These are phyloP conservation scores for Calonectria fujianensis DNA, from an alignment of 2,329 filamentous ascomycete species.

Conservation along the genomic window DNA sequence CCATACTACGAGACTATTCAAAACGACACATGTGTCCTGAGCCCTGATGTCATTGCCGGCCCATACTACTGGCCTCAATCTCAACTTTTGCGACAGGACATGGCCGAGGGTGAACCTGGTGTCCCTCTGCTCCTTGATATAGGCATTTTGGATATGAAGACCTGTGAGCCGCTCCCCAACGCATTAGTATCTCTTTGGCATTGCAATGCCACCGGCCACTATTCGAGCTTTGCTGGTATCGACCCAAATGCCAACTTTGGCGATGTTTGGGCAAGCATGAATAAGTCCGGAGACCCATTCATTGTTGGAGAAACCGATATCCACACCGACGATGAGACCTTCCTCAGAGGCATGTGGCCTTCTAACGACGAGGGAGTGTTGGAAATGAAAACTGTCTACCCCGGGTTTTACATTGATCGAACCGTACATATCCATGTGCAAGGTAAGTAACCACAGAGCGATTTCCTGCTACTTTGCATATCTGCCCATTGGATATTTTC, in stretches of 20 bases:
- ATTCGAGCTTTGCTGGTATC: slow-evolving; percentile 4
- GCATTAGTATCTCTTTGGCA: background rate
- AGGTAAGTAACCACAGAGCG: background rate
- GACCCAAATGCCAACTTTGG: background rate
- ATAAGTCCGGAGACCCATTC: background rate
- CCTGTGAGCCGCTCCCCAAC: background rate
- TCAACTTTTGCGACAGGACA: background rate
- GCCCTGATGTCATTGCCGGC: background rate
- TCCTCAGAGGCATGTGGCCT: background rate
- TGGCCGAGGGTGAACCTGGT: background rate
- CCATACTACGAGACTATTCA: background rate
- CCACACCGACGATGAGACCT: background rate
- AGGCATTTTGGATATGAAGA: background rate
- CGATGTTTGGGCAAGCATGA: background rate
- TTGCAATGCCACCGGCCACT: background rate
- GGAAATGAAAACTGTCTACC: background rate
- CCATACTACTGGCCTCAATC: background rate
- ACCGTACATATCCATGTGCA: background rate
- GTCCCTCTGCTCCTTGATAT: background rate
- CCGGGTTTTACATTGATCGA: background rate
- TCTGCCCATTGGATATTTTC: background rate
- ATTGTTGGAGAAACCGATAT: background rate
- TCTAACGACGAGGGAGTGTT: background rate
- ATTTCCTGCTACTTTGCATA: no score
- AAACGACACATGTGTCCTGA: background rate